These are phyloP conservation scores for Vigna angularis DNA, from an alignment of 306 rosid species.

Conservation along the genomic window DNA sequence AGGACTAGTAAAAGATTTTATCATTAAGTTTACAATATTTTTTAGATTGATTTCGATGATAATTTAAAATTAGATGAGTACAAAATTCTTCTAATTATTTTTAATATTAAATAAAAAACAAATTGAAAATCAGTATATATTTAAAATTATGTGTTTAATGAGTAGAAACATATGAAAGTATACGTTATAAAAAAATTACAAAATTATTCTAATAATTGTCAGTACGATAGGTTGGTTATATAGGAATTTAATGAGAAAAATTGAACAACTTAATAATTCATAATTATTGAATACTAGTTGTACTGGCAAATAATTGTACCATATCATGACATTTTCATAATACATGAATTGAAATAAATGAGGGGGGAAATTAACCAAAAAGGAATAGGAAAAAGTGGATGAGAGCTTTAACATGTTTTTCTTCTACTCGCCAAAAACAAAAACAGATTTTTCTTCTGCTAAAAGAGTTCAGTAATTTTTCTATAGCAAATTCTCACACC, in stretches of 20 bases:
- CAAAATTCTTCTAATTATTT: neutral
- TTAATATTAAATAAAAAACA: neutral
- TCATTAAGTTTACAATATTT: neutral
- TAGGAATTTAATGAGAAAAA: constrained; percentile 21
- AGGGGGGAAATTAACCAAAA: neutral
- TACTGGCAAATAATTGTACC: constrained; percentile 24
- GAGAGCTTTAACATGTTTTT: neutral
- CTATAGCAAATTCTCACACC: neutral
- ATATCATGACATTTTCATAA: neutral
- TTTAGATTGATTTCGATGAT: neutral
- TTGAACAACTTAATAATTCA: constrained; percentile 12
- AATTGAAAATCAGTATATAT: neutral
- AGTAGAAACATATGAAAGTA: neutral
- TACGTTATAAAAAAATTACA: neutral
- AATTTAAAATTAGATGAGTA: neutral
- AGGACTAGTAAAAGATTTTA: neutral
- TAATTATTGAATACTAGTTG: constrained; percentile 26
- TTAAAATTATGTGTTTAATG: neutral
- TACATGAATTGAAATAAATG: constrained; percentile 6
- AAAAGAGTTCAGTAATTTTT: neutral
- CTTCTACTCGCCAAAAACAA: neutral
- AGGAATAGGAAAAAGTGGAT: neutral
- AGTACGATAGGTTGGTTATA: constrained; percentile 1
- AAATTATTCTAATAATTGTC: neutral
- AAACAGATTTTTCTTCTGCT: neutral